These are phyloP conservation scores for Thraustotheca clavata DNA, from an alignment of 352 stramenopile species.

Conservation along the genomic window DNA sequence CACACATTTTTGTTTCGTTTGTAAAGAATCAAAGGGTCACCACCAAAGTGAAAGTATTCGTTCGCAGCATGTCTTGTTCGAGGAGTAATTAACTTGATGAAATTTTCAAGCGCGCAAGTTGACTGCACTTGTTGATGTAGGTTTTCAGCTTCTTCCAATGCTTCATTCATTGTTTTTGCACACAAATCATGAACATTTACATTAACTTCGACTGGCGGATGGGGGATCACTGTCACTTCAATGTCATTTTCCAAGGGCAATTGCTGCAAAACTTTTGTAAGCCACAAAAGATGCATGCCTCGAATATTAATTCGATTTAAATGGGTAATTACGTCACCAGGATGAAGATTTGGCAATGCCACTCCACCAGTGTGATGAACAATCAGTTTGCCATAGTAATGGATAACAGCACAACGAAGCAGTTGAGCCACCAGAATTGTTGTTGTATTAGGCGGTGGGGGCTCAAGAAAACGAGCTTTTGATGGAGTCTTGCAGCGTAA, in stretches of 20 bases:
- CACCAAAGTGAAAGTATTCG: constrained; percentile 56
- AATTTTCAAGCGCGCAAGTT: constrained; percentile 42
- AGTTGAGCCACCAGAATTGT: background rate
- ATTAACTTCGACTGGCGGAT: background rate
- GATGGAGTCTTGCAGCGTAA: background rate
- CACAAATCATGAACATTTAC: constrained; percentile 51
- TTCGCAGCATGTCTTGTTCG: constrained; percentile 45
- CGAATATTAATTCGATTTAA: constrained; percentile 1
- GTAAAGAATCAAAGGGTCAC: constrained; percentile 47
- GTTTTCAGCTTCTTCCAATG: constrained; percentile 49
- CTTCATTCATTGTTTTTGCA: constrained; percentile 47
- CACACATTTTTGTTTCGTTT: constrained; percentile 15
- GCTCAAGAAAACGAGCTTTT: background rate
- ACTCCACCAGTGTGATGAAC: background rate
- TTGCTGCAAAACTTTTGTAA: background rate
- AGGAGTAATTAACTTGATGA: constrained; percentile 53
- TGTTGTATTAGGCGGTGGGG: background rate
- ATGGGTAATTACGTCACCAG: constrained; percentile 9
- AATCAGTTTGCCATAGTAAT: background rate
- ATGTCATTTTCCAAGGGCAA: constrained; percentile 1
- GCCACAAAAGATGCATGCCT: constrained; percentile 4
- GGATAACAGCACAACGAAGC: background rate
- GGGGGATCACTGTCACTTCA: background rate
- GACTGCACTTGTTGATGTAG: constrained; percentile 42
- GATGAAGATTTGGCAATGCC: background rate